These are phyloP conservation scores for Gastrodia elata DNA, from an alignment of 106 monocot genomes.

Conservation along the genomic window DNA sequence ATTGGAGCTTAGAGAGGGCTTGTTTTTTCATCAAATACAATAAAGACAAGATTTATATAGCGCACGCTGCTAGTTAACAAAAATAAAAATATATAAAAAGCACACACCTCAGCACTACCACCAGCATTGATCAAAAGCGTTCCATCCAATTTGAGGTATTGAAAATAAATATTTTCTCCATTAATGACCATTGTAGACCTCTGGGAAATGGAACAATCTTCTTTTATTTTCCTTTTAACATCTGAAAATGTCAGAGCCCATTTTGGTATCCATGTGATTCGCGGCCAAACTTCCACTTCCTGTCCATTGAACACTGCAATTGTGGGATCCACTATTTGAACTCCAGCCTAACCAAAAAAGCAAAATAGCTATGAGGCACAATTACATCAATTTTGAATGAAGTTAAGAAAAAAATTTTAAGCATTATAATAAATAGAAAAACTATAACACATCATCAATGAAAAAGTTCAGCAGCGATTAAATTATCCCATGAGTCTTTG, in stretches of 20 bases:
- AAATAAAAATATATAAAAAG: neutral
- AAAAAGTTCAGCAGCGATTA: neutral
- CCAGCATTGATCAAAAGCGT: constrained; percentile 45
- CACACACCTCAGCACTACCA: constrained; percentile 66
- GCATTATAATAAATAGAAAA: neutral
- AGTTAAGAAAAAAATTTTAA: neutral
- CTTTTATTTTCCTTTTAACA: constrained; percentile 51
- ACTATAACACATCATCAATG: neutral
- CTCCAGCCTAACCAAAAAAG: constrained; percentile 58
- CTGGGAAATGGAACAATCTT: constrained; percentile 54
- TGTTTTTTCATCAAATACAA: no score
- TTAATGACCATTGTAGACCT: constrained; percentile 60
- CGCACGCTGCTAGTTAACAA: no score
- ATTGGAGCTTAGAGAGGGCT: no score
- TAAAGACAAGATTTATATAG: no score
- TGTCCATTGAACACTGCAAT: constrained; percentile 65
- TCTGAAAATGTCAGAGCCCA: constrained; percentile 71
- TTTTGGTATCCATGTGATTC: constrained; percentile 70
- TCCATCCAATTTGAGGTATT: constrained; percentile 66
- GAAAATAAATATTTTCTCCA: constrained; percentile 47
- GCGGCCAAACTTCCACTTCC: constrained; percentile 97
- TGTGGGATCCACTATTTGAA: constrained; percentile 53
- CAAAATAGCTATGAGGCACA: neutral
- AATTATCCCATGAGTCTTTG: no score
- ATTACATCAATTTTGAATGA: neutral